Evolutionary conservation across 2,329 filamentous ascomycete genomes (phyloP).

Genomic region (Stachybotrys chlorohalonatus): DNA sequence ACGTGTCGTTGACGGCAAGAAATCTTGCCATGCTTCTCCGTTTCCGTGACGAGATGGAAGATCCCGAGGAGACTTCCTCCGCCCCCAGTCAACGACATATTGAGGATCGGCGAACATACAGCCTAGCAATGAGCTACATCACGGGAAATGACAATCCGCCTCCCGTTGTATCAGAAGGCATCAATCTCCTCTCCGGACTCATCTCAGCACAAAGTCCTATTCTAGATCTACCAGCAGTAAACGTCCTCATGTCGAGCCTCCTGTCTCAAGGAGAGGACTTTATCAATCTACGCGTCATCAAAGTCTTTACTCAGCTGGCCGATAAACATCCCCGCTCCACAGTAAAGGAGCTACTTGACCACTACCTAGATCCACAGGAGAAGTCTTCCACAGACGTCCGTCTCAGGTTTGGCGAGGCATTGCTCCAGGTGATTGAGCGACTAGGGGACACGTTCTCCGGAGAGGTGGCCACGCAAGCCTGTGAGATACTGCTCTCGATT

Average conservation of each 20-base stretch:
- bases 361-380: constrained; percentile 57
- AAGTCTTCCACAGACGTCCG: constrained; percentile 51
- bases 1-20: constrained; percentile 42
- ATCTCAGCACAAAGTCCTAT: constrained; percentile 46
- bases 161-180: constrained; percentile 57
- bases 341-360: constrained; percentile 52
- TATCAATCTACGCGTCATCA: constrained; percentile 60
- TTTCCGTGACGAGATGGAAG: constrained; percentile 45
- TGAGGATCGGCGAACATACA: constrained; percentile 54
- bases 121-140: constrained; percentile 55
- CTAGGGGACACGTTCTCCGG: constrained; percentile 47
- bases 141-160: constrained; percentile 47
- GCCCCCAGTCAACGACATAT: constrained; percentile 37
- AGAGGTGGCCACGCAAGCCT: constrained; percentile 40
- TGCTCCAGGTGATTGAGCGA: constrained; percentile 55
- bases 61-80: constrained; percentile 25
- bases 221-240: constrained; percentile 56
- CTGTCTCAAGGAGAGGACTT: constrained; percentile 62
- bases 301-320: constrained; percentile 53
- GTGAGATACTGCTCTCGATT: constrained; percentile 51
- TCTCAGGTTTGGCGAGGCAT: constrained; percentile 59
- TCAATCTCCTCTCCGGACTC: constrained; percentile 50
- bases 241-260: constrained; percentile 55
- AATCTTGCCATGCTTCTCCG: constrained; percentile 47
- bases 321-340: constrained; percentile 54